Base-by-base conservation (phyloP, 106 monocot genomes). In the Dendrobium huoshanense region DNA sequence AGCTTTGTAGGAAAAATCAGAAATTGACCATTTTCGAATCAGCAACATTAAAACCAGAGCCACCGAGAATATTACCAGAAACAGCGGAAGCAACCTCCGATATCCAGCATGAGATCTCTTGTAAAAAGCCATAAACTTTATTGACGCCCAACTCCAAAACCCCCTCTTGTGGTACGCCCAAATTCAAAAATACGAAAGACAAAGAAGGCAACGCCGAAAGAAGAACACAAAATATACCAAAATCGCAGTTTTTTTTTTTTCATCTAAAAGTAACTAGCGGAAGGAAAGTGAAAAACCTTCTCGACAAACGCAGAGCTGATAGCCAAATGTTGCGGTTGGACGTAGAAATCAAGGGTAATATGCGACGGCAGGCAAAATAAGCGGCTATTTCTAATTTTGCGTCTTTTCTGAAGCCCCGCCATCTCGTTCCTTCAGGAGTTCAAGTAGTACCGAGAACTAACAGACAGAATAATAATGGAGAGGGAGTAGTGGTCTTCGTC, bases 81-180 rank as follows among this genome's bases (percentile, higher is more conserved):
- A 0, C 41, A 88, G 16, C 2, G 91, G 85, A 43, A 80, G 31
- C 31, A 82, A 13, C 59, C 82, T 70, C 75, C 86, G 77, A 29
- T 86, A 81, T 11, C 82, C 59, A 18, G 79, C 80, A 43, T 81
- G 77, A 64, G 86, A 77, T 85, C 78, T 88, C 86, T 82, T 88
- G 75, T 75, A 45, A 80, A 83, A 84, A 78, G 75, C 79, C 88
- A 91, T 88, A 9, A 64, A 42, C 42, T 74, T 74, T 11, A 70
- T 31, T 42, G 19, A 42, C 5, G 27, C 43, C 13, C n/a, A 74
- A 43, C 41, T n/a, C 41, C 43, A 74, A 74, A 74, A 44, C 4
- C 41, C 18, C 73, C 73, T 41, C 73, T 41, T 10, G 4, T 41
- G 0, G 29, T 9, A 17, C 10, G 4, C 15, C 7, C 74, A 17